Percentiles rank a stretch among this genome's conserved stretches.
Evolutionary conservation across 2,329 filamentous ascomycete species (phyloP).

Genomic region (Chaetomiaceae sp.): DNA sequence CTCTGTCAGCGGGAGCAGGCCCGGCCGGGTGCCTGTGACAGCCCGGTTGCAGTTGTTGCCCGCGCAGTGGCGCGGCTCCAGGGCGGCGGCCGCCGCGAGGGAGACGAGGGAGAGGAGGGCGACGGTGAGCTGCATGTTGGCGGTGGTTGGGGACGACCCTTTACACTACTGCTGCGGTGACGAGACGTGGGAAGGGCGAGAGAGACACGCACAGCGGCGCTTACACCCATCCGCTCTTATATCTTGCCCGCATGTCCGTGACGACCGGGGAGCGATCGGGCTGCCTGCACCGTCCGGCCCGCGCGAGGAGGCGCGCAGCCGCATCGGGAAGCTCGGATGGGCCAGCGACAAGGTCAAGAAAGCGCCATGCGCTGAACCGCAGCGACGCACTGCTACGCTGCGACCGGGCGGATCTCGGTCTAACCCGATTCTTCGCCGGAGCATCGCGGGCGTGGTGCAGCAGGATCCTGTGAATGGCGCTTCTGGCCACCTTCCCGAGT

Average conservation of each 20-base stretch:
- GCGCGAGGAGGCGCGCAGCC: neutral
- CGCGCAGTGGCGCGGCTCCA: constrained; percentile 35
- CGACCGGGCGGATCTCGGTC: neutral
- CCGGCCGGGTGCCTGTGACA: constrained; percentile 40
- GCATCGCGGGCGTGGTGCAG: neutral
- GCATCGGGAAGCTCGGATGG: constrained; percentile 3
- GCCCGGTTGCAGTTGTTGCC: constrained; percentile 46
- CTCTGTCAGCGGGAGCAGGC: constrained; percentile 32
- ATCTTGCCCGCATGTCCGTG: neutral
- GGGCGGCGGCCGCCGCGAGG: constrained; percentile 34
- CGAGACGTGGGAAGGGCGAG: no score
- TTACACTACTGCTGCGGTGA: no score
- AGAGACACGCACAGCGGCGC: neutral
- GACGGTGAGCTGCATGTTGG: constrained; percentile 41
- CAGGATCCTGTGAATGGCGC: neutral
- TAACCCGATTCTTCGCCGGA: constrained; percentile 10
- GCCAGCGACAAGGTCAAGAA: neutral
- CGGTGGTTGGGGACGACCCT: neutral
- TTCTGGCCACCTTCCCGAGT: neutral
- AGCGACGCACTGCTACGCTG: neutral
- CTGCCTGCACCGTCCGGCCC: neutral
- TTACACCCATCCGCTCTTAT: neutral
- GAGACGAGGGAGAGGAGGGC: constrained; percentile 37
- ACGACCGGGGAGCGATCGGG: neutral
- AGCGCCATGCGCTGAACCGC: neutral